These are phyloP conservation scores for Tylopilus sp. DNA, from an alignment of 1,284 basidiomycete genomes.

Conservation along the genomic window DNA sequence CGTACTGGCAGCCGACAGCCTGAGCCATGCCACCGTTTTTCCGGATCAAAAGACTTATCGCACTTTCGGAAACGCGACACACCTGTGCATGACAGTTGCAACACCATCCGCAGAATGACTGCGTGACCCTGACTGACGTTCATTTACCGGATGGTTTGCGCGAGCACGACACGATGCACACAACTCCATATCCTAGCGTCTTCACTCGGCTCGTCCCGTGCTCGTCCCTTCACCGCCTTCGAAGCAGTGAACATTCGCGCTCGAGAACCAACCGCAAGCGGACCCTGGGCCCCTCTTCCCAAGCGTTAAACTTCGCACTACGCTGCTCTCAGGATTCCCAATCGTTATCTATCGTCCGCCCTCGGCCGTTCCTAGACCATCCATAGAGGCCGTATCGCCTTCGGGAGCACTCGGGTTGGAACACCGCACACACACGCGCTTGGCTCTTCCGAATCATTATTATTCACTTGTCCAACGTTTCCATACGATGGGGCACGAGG, in stretches of 20 bases:
- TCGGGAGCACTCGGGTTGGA: slow-evolving; percentile 24
- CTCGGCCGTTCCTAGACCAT: slow-evolving; percentile 5
- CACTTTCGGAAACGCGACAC: not conserved
- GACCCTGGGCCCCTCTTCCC: not conserved
- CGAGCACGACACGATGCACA: slow-evolving; percentile 4
- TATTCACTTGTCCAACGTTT: slow-evolving; percentile 3
- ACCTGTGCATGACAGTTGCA: slow-evolving; percentile 4
- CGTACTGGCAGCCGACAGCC: not conserved
- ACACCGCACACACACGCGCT: not conserved
- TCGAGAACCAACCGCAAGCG: not conserved
- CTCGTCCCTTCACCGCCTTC: slow-evolving; percentile 2
- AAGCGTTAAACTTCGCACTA: not conserved
- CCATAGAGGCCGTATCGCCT: slow-evolving; percentile 1
- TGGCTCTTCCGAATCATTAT: slow-evolving; percentile 7
- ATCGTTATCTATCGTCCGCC: not conserved
- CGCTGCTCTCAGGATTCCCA: not conserved
- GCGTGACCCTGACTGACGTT: slow-evolving; percentile 9
- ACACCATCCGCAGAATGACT: slow-evolving; percentile 6
- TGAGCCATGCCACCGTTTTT: not conserved
- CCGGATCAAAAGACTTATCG: slow-evolving; percentile 1
- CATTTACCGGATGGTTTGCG: slow-evolving; percentile 11
- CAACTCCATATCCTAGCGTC: slow-evolving; percentile 13
- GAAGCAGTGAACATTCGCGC: not conserved
- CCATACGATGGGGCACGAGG: slow-evolving; percentile 22
- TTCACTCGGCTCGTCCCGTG: slow-evolving; percentile 7